These are phyloP conservation scores for Phytophthora cryptogea DNA, from an alignment of 352 stramenopile genomes.

Conservation along the genomic window DNA sequence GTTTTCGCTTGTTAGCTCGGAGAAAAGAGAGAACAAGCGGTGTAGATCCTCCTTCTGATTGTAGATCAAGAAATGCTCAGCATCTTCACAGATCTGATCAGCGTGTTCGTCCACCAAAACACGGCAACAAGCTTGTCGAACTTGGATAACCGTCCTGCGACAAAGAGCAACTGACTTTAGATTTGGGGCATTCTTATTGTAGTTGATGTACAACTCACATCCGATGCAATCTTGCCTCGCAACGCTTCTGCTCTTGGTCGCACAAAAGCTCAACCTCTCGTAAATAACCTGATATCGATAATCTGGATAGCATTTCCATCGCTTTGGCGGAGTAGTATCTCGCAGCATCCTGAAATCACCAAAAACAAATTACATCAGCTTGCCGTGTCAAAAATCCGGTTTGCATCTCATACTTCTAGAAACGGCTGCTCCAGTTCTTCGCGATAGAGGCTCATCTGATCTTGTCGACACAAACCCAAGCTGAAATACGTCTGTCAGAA, in stretches of 20 bases:
- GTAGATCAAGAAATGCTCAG: slow-evolving; percentile 74
- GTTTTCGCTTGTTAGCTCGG: slow-evolving; percentile 78
- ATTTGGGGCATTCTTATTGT: too few species aligned
- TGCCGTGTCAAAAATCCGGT: background rate
- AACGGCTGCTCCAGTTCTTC: slow-evolving; percentile 79
- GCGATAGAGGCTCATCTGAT: slow-evolving; percentile 82
- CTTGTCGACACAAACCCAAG: slow-evolving; percentile 71
- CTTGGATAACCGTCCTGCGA: slow-evolving; percentile 73
- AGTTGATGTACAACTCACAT: slow-evolving; percentile 46
- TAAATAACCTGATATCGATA: slow-evolving; percentile 80
- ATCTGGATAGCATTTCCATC: slow-evolving; percentile 59
- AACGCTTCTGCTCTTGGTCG: slow-evolving; percentile 80
- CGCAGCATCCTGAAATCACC: slow-evolving; percentile 53
- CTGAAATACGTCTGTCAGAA: slow-evolving; percentile 74
- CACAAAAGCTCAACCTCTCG: slow-evolving; percentile 70
- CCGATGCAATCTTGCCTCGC: slow-evolving; percentile 74
- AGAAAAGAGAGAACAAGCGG: slow-evolving; percentile 83
- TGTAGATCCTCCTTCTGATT: slow-evolving; percentile 82
- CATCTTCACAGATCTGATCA: slow-evolving; percentile 82
- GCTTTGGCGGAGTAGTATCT: slow-evolving; percentile 73
- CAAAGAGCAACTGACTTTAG: background rate
- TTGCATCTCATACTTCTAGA: slow-evolving; percentile 44
- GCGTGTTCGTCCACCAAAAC: slow-evolving; percentile 82
- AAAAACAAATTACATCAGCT: background rate
- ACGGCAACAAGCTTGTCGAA: slow-evolving; percentile 76